Evolutionary conservation across 2,329 filamentous ascomycete species (phyloP), one percentile per base, ranked within the genome.

Genomic region (Chrysoporthe cubensis): DNA sequence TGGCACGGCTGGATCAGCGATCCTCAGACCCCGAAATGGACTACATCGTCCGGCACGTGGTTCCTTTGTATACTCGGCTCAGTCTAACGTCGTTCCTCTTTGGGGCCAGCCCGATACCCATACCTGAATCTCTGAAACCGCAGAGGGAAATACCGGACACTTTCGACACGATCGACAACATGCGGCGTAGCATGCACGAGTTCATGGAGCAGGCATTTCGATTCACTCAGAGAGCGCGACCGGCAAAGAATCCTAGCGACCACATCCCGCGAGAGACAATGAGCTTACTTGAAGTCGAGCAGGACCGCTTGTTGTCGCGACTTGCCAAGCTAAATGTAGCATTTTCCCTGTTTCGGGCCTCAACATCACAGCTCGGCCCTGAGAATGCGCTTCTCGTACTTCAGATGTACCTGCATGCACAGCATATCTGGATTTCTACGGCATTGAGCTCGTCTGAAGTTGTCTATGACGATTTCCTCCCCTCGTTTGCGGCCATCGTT

Each of bases 151-250:
- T 79, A 1, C 79, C 80, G 0, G 72, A 72, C 13, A 69, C 76
- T 4, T 82, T 82, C 44, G 72, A 77, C 1, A 75, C 75, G 11
- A 72, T 78, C 50, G 72, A 75, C 62, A 71, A 75, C 50, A 71
- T 76, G 42, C 72, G 75, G 13, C 74, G 73, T 62, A 71, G 72
- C 11, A 71, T 83, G 9, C 80, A 80, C 54, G 75, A 81, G 14
- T 74, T 81, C 16, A 73, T 82, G 37, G 80, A 83, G 62, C 77
- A 81, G 21, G 76, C 72, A 0, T 70, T 83, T 5, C 75, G 78
- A 9, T 81, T 82, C 60, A 77, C 75, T 16, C 73, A 74, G 4
- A 71, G 71, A 59, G 75, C 75, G 0, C 71, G 72, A 18, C 66
- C 65, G 7, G 72, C 72, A 2, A 74, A 75, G 7, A 68, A 64